Base-by-base conservation (phyloP, 139 green algal species). In the Raphidocelis subcapitata region DNA sequence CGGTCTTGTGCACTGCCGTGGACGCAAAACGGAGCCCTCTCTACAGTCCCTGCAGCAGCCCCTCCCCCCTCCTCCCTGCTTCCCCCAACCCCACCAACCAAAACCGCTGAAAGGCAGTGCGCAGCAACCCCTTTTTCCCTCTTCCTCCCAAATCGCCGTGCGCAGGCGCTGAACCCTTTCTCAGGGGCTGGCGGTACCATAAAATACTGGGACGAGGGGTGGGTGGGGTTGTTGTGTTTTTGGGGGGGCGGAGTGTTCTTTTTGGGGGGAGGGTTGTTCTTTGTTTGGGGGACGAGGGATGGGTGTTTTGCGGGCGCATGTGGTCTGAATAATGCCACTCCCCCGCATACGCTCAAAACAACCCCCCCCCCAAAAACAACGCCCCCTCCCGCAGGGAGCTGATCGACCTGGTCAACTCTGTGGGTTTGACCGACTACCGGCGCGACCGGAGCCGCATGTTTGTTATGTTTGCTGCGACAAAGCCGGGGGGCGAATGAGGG, bases 381-480 rank as follows among this genome's bases (percentile, higher is more conserved):
- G n/a, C n/a, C n/a, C n/a, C n/a, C n/a, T n/a, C n/a, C n/a, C n/a
- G n/a, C n/a, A n/a, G n/a, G n/a, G 92, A 98, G 77, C 82, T 98
- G 26, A 64, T 73, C 31, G 92, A 96, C 62, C 74, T 97, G 3
- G 88, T 77, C 29, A 67, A 31, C 3, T 52, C 75, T 26, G 83
- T 89, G 32, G 89, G 90, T 23, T 72, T 97, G 28, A 23, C 72
- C 59, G 54, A 47, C 74, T 97, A 93, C 67, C 62, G 76, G 52
- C 76, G 87, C 18, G 72, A 84, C 16, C 73, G 91, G 1, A 60
- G 54, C 23, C 77, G 85, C 46, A 76, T 87, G 28, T 98, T 96
- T 79, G 97, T 98, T 71, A 87, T 98, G 84, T 95, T 95, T 52
- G 67, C 73, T 26, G 93, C 81, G n/a, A 82, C 20, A 24, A 97